Conservation (phyloP, 495 filamentous ascomycete genomes). For the Annulohypoxylon bovei region DNA sequence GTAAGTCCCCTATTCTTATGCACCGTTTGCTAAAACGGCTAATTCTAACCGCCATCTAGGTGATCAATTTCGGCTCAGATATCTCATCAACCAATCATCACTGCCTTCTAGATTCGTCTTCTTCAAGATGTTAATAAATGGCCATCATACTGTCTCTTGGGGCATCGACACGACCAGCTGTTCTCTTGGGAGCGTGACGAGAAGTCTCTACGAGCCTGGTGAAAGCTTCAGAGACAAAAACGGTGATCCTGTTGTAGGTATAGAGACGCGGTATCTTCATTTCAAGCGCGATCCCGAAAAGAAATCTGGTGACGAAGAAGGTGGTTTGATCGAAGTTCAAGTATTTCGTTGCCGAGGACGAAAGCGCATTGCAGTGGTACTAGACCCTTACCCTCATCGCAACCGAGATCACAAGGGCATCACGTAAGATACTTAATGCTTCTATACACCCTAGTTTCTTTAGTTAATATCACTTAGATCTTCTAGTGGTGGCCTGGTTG, state of each 20-base stretch:
- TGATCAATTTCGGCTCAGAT: conserved; percentile 58
- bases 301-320: conserved; percentile 56
- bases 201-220: conserved; percentile 57
- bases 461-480: conserved; percentile 44
- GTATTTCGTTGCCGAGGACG: conserved; percentile 58
- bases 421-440: conserved; percentile 46
- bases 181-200: conserved; percentile 50
- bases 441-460: not conserved
- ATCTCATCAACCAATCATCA: conserved; percentile 47
- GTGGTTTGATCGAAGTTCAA: conserved; percentile 62
- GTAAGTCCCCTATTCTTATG: conserved; percentile 38
- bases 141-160: conserved; percentile 56
- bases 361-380: conserved; percentile 46
- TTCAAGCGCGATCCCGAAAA: conserved; percentile 51
- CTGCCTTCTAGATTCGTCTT: conserved; percentile 52
- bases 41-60: conserved; percentile 44
- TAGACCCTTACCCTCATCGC: conserved; percentile 52
- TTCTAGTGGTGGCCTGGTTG: conserved; percentile 56
- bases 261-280: conserved; percentile 55
- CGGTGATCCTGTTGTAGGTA: conserved; percentile 37
- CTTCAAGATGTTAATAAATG: conserved; percentile 64
- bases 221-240: conserved; percentile 35
- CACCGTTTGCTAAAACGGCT: not conserved
- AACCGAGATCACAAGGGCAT: conserved; percentile 58
- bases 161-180: conserved; percentile 51